These are phyloP conservation scores for Escovopsis sp. DNA, from an alignment of 2,329 filamentous ascomycete genomes.

Conservation along the genomic window DNA sequence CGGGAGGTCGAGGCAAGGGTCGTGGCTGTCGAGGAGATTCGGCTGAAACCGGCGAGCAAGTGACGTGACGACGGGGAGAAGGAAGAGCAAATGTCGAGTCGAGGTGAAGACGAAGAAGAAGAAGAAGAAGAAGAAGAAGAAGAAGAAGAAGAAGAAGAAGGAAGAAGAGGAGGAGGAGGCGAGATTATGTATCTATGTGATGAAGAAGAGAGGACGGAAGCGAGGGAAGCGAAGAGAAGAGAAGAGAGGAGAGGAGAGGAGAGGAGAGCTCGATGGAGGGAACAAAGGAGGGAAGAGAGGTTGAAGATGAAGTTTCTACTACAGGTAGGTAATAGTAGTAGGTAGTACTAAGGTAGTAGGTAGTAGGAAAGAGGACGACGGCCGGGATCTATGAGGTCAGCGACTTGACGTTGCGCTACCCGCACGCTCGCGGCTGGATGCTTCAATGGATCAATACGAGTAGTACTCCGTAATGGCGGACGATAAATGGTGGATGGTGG, in stretches of 20 bases:
- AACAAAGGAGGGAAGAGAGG: not conserved
- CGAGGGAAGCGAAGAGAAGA: not conserved
- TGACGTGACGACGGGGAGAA: not conserved
- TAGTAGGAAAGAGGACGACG: no score
- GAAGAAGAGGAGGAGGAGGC: no score
- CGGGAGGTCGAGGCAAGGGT: slow-evolving; percentile 4
- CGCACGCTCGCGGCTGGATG: no score
- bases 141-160: not conserved
- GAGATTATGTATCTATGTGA: no score
- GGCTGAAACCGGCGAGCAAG: not conserved
- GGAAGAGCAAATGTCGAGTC: not conserved
- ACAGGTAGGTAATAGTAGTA: no score
- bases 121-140: not conserved
- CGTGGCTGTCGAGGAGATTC: slow-evolving; percentile 4
- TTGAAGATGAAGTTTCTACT: no score
- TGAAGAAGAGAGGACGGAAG: not conserved
- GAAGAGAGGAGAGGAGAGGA: no score
- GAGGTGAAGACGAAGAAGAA: not conserved
- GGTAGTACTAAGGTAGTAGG: no score
- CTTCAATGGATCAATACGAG: not conserved
- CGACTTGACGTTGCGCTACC: no score
- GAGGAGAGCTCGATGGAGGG: not conserved
- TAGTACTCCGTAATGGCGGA: not conserved
- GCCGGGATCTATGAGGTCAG: no score
- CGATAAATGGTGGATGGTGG: not conserved